These are phyloP conservation scores for Pisolithus sp. DNA, from an alignment of 768 basidiomycete genomes.

Conservation along the genomic window DNA sequence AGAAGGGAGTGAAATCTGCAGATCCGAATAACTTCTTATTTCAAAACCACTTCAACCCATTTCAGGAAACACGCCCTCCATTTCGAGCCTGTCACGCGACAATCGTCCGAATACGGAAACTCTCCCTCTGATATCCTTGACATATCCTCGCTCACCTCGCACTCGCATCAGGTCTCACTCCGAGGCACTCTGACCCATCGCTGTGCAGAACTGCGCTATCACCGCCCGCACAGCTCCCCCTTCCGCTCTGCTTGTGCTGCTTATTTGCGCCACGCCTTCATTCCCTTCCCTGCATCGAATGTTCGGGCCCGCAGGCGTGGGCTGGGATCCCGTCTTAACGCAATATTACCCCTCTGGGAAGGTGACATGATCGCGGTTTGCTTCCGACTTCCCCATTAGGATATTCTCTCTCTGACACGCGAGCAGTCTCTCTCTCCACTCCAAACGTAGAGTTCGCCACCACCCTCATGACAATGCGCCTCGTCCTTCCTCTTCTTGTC, in stretches of 20 bases:
- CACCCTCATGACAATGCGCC: neutral
- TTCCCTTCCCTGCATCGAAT: neutral
- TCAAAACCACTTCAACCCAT: slow-evolving; percentile 3
- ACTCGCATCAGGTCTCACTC: neutral
- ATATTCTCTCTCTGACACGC: neutral
- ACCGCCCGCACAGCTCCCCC: neutral
- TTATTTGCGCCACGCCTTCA: neutral
- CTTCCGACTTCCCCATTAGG: neutral
- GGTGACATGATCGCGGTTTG: neutral
- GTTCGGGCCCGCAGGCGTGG: neutral
- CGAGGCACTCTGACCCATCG: neutral
- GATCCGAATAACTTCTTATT: slow-evolving; percentile 24
- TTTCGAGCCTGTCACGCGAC: slow-evolving; percentile 3
- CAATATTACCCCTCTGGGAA: neutral
- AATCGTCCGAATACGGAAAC: slow-evolving; percentile 1
- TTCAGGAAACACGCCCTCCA: slow-evolving; percentile 6
- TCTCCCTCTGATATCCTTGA: no score
- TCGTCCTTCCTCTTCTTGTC: neutral
- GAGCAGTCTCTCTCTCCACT: neutral
- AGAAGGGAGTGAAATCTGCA: slow-evolving; percentile 24
- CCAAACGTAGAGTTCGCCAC: neutral
- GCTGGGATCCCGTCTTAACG: neutral
- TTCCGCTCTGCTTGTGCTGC: neutral
- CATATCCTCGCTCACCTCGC: neutral
- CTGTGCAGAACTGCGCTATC: neutral